These are phyloP conservation scores for Boletus rubropictus DNA, from an alignment of 768 basidiomycete species.

Conservation along the genomic window DNA sequence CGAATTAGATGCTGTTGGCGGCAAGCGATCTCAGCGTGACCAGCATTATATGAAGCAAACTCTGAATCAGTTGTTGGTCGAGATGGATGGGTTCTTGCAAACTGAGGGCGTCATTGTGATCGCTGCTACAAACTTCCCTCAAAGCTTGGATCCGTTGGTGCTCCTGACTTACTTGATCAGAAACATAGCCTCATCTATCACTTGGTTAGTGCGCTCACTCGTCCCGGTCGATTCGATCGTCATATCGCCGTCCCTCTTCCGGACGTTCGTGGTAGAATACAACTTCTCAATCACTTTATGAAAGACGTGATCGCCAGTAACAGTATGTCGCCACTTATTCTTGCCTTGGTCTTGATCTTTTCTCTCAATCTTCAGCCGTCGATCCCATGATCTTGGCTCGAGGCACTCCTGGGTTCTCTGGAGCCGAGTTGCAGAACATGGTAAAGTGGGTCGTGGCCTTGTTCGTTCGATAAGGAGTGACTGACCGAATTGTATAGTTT, in stretches of 20 bases:
- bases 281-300: slow-evolving; percentile 92
- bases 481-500: slow-evolving; percentile 38
- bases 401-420: slow-evolving; percentile 94
- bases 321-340: slow-evolving; percentile 34
- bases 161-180: neutral
- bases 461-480: neutral
- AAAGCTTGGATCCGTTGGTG: slow-evolving; percentile 82
- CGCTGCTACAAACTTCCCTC: slow-evolving; percentile 96
- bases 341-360: neutral
- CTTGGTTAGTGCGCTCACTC: slow-evolving; percentile 71
- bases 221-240: slow-evolving; percentile 95
- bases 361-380: slow-evolving; percentile 44
- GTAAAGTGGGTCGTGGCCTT: slow-evolving; percentile 64
- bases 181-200: slow-evolving; percentile 9
- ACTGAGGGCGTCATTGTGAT: slow-evolving; percentile 93
- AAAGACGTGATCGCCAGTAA: slow-evolving; percentile 59
- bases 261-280: slow-evolving; percentile 91
- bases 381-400: slow-evolving; percentile 87
- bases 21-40: slow-evolving; percentile 77
- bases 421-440: slow-evolving; percentile 95
- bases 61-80: slow-evolving; percentile 91
- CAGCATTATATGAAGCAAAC: slow-evolving; percentile 92
- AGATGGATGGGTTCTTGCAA: slow-evolving; percentile 96
- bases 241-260: slow-evolving; percentile 89
- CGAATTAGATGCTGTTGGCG: slow-evolving; percentile 90